Evolutionary conservation across 306 rosid genomes (phyloP).

Genomic region (Dalbergia cochinchinensis): DNA sequence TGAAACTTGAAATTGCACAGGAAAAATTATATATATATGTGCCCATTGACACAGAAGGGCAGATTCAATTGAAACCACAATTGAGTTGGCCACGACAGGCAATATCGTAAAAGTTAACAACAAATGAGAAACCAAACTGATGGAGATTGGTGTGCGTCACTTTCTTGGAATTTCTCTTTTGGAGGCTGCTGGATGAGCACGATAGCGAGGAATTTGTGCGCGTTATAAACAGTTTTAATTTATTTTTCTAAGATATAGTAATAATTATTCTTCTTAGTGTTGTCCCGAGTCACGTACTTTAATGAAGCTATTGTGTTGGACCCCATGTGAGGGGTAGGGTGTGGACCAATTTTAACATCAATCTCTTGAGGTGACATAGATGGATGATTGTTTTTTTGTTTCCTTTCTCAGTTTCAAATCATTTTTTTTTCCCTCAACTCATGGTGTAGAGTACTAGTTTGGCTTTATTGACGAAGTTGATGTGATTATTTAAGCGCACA

Average conservation of each 20-base stretch:
- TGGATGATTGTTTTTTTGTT: slow-evolving; percentile 51
- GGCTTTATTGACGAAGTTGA: slow-evolving; percentile 51
- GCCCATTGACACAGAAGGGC: slow-evolving; percentile 41
- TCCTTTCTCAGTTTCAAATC: slow-evolving; percentile 44
- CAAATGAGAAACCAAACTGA: slow-evolving; percentile 59
- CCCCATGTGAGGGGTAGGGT: slow-evolving; percentile 35
- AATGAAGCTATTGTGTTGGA: slow-evolving; percentile 40
- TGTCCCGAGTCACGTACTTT: slow-evolving; percentile 63
- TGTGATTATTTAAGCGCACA: slow-evolving; percentile 41
- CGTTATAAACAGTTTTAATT: slow-evolving; percentile 42
- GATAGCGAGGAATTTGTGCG: slow-evolving; percentile 48
- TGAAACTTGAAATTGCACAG: slow-evolving; percentile 7
- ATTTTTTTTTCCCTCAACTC: slow-evolving; percentile 33
- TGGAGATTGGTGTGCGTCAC: slow-evolving; percentile 51
- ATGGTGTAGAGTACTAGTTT: slow-evolving; percentile 51
- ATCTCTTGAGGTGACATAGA: slow-evolving; percentile 50
- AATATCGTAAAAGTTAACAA: slow-evolving; percentile 44
- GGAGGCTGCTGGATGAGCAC: slow-evolving; percentile 69
- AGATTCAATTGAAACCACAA: slow-evolving; percentile 26
- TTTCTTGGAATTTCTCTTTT: slow-evolving; percentile 68
- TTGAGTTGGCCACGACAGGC: slow-evolving; percentile 46
- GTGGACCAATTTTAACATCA: slow-evolving; percentile 50
- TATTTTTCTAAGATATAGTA: not conserved
- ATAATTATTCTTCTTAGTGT: slow-evolving; percentile 30
- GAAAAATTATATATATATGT: not conserved